Base-by-base conservation (phyloP, 768 basidiomycete genomes). In the Kwoniella europaea region DNA sequence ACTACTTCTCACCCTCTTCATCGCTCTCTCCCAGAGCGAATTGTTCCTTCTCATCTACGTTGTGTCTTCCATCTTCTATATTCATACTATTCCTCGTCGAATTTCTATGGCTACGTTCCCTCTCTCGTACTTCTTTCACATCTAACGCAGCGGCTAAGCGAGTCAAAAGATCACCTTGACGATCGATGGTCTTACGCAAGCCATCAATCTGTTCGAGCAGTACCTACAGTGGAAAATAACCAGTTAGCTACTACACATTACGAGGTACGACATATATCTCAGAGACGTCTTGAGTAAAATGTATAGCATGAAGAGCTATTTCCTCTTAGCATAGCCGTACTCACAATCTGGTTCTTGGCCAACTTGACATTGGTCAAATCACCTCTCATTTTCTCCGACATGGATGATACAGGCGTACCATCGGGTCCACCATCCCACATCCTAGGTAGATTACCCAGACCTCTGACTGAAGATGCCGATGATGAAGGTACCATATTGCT, bases 291-390 rank as follows among this genome's bases (percentile, higher is more conserved):
- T 35, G 35, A 35, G 7, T 6, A 35, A 7, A 6, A 7, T 35
- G 35, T 62, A 42, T 16, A 55, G 42, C 41, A 58, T 42, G 10
- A 66, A 52, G 41, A 59, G 29, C 50, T 12, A 50, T 50, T 50
- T 15, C 13, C 46, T 50, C 6, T 29, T 13, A 52, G 9, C 53
- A 65, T 18, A 58, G 10, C 41, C 18, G 46, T 50, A 63, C 80
- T 69, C 27, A 82, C 82, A 58, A 76, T 54, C 71, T 82, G 80
- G 63, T 82, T 82, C 73, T 74, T 80, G 2, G 80, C 79, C 63
- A 80, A 67, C 69, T 80, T 84, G 20, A 71, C 61, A 71, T 82
- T 82, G 13, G 80, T 80, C 66, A 84, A 60, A 72, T 82, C 82
- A 29, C 69, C 74, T 46, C 67, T 66, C 46, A 44, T 56, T 35